Percentiles rank a stretch among this genome's conserved stretches.
phyloP scores from a whole-genome alignment of 495 filamentous ascomycete species.

The Lasiosphaeria ovina region DNA sequence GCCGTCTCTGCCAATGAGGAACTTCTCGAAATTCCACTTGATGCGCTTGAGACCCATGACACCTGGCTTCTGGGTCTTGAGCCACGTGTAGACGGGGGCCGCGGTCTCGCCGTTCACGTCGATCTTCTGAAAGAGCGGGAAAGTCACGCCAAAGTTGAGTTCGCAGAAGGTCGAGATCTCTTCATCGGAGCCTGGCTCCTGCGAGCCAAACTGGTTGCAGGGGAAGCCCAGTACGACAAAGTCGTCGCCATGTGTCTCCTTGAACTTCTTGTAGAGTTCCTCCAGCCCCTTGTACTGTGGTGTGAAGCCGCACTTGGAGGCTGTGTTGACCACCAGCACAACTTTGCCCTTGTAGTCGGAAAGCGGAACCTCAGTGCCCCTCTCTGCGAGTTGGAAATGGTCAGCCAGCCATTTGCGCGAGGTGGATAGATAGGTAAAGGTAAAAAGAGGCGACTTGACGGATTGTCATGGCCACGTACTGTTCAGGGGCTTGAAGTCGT shows the following conservation, averaged over 20 bases:
- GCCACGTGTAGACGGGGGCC: conserved; percentile 77
- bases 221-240: conserved; percentile 93
- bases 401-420: neutral
- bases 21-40: conserved; percentile 99
- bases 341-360: conserved; percentile 78
- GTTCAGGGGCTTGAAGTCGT: conserved; percentile 83
- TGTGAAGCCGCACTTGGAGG: conserved; percentile 98
- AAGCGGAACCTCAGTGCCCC: conserved; percentile 68
- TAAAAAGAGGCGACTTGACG: neutral
- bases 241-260: conserved; percentile 63
- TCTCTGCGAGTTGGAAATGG: conserved; percentile 53
- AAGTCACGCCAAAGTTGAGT: conserved; percentile 91
- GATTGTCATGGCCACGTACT: conserved; percentile 52
- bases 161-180: conserved; percentile 92
- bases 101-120: conserved; percentile 88
- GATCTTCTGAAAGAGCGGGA: conserved; percentile 86
- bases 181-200: conserved; percentile 86
- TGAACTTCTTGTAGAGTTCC: conserved; percentile 79
- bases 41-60: conserved; percentile 80
- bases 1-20: conserved; percentile 81
- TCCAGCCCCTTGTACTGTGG: conserved; percentile 93
- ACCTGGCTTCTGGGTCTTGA: conserved; percentile 84
- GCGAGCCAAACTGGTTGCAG: conserved; percentile 93
- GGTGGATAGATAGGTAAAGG: neutral
- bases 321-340: conserved; percentile 96